Conservation (phyloP, 805 yeast species). For the Torulaspora franciscae region DNA sequence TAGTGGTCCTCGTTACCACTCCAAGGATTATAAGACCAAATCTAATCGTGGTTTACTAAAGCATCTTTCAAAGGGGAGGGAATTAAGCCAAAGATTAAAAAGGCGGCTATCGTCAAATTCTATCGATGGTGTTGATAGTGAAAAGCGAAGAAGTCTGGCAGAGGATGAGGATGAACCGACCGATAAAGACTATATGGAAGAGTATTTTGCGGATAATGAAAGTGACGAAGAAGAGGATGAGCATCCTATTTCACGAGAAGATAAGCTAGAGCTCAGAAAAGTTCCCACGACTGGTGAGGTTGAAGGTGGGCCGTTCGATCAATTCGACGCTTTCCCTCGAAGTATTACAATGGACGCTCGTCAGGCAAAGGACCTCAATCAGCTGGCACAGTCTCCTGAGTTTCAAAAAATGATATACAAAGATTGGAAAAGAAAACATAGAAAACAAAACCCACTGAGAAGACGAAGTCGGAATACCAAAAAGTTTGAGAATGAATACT, state of each 20-base stretch:
- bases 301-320: conserved; percentile 28
- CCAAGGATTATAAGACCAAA: background rate
- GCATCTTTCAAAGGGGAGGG: conserved; percentile 21
- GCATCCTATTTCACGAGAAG: background rate
- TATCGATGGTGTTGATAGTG: conserved; percentile 11
- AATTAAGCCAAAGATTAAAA: conserved; percentile 18
- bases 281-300: background rate
- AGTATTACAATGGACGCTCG: conserved; percentile 46
- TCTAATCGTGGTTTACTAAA: conserved; percentile 12
- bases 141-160: background rate
- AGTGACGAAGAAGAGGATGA: conserved; percentile 27
- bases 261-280: background rate
- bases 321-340: conserved; percentile 38
- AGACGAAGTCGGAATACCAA: conserved; percentile 10
- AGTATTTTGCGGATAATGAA: conserved; percentile 28
- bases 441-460: conserved; percentile 9
- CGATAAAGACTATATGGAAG: conserved; percentile 16
- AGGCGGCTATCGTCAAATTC: conserved; percentile 21
- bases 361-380: conserved; percentile 19
- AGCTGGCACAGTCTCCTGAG: conserved; percentile 42
- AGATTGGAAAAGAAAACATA: conserved; percentile 32
- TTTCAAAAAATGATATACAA: conserved; percentile 42
- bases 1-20: background rate
- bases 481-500: conserved; percentile 25
- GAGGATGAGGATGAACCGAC: conserved; percentile 2